Evolutionary conservation across 352 stramenopile genomes (phyloP), one percentile per base, ranked within the genome.

Genomic region (Aphanomyces cochlioides): DNA sequence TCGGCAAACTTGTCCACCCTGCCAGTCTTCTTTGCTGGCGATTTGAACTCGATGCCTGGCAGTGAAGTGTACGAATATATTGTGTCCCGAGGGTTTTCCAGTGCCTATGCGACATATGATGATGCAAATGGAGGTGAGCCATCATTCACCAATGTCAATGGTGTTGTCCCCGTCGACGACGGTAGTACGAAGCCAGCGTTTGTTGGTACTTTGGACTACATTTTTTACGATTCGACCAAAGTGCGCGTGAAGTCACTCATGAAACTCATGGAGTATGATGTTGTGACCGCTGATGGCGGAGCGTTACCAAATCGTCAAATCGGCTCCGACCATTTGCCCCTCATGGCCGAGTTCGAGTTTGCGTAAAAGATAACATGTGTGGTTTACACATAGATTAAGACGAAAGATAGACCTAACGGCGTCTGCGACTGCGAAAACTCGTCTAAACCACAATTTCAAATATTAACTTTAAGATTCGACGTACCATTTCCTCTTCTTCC

Each of bases 11-110:
- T 80, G 15, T 28, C 28, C 28, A 28, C 28, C 28, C 28, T 28
- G 28, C 74, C 72, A 1, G 69, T 76, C n/a, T 78, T 94, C 36
- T 85, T 94, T 56, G 75, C 83, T 2, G 87, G 87, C 12, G 87
- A 94, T 74, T 93, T 92, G 71, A 94, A 94, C 75, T 94, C 87
- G 41, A 73, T 94, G 0, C 87, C 87, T 1, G 77, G 83, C 56
- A 93, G 85, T 56, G 77, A 82, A 65, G 87, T 94, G 61, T 92
- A 91, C 75, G 60, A 74, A 15, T 78, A 81, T 38, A 81, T 94
- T 72, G 69, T 57, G 1, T 65, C 72, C 4, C 69, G 81, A 34
- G 34, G 69, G 8, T 90, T 84, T 43, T 63, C 36, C 1, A 93
- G 85, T 17, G 84, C 87, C 3, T 94, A 92, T 72, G 64, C 78